phyloP scores from a whole-genome alignment of 257 asterid species.

The Solanum lycopersicoides region DNA sequence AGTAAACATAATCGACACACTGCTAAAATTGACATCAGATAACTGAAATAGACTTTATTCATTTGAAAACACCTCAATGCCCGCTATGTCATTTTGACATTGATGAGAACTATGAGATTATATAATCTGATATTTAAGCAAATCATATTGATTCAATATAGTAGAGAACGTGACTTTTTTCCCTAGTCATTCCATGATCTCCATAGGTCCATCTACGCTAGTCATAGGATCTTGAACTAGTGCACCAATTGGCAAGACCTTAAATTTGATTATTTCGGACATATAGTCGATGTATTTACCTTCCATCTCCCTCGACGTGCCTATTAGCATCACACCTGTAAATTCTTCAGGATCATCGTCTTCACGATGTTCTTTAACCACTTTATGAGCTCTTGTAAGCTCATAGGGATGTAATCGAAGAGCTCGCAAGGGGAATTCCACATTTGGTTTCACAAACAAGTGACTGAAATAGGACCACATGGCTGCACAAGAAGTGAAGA shows the following conservation, averaged over 20 bases:
- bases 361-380: not conserved
- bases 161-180: not conserved
- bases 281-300: not conserved
- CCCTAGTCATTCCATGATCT: not conserved
- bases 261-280: not conserved
- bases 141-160: not conserved
- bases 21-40: not conserved
- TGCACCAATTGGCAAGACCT: not conserved
- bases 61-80: too few species aligned
- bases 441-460: not conserved
- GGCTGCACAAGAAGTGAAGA: slow-evolving; percentile 28
- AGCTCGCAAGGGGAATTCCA: slow-evolving; percentile 24
- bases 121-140: not conserved
- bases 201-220: not conserved
- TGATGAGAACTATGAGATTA: not conserved
- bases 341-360: not conserved
- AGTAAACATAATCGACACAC: not conserved
- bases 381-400: not conserved
- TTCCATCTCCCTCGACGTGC: not conserved
- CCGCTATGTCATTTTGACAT: not conserved
- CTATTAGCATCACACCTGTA: not conserved
- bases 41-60: not conserved
- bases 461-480: slow-evolving; percentile 18
- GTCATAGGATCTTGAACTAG: not conserved
- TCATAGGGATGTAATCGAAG: slow-evolving; percentile 6